Evolutionary conservation across 352 stramenopile genomes (phyloP).

Genomic region (Globisporangium nagaii): DNA sequence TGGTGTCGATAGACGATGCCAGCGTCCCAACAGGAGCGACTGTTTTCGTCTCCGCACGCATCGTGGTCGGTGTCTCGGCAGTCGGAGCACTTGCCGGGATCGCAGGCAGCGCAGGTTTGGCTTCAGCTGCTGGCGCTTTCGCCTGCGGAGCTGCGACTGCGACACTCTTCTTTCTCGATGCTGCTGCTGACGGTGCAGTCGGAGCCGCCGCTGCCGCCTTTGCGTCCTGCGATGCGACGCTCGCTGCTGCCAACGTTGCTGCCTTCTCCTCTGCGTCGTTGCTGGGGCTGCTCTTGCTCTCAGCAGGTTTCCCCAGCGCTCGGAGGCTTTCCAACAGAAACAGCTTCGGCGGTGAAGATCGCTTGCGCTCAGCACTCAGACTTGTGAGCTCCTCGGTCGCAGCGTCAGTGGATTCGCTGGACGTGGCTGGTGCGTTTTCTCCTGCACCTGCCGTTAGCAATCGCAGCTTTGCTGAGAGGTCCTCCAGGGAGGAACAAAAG

Average conservation of each 20-base stretch:
- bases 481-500: constrained; percentile 26
- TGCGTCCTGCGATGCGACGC: background rate
- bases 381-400: constrained; percentile 17
- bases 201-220: constrained; percentile 3
- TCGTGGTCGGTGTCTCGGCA: background rate
- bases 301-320: background rate
- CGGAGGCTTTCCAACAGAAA: constrained; percentile 11
- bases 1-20: background rate
- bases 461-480: constrained; percentile 16
- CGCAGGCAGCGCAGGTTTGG: background rate
- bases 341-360: background rate
- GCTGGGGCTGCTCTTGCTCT: background rate
- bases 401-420: too few species aligned
- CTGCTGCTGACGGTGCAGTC: background rate
- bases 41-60: background rate
- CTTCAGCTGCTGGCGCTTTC: background rate
- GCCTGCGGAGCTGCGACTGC: constrained; percentile 11
- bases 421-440: background rate
- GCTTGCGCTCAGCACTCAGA: background rate
- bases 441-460: background rate
- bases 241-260: background rate
- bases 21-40: background rate
- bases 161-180: constrained; percentile 20
- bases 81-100: background rate
- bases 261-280: constrained; percentile 7